Base-by-base conservation (phyloP, 257 asterid species). In the Solanum etuberosum region DNA sequence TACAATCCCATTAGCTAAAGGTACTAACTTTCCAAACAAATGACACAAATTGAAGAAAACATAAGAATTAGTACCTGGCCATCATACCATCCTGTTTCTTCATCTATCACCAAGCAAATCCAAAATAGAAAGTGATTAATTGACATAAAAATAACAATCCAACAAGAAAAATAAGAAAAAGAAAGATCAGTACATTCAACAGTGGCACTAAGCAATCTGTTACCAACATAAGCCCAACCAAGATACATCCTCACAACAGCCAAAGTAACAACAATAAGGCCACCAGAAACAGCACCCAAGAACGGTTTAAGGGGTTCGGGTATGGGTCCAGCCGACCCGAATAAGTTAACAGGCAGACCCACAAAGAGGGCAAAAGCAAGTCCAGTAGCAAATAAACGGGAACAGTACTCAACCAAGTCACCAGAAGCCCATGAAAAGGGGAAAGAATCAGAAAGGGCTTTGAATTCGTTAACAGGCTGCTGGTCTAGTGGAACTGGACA, bases 71-170 rank as follows among this genome's bases (percentile, higher is more conserved):
- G 16, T 90, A 96, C 98, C 98, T 94, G 98, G 16, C 99, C 99
- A 91, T 97, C 99, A 88, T 97, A 97, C 99, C 99, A 97, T 59
- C 98, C 99, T 29, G 99, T 95, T 92, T 97, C 99, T 93, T 97
- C 99, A 93, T 97, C 99, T 97, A 93, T 72, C 86, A 86, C 46
- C 84, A 87, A 89, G 12, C 59, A 65, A 76, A 48, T 7, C 71
- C 31, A 16, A 83, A 43, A 42, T 71, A 14, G n/a, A 32, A n/a
- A 18, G 48, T 40, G 51, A 80, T 4, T 2, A 68, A 21, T 67
- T 27, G 34, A 61, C 21, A 15, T 31, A 76, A 3, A n/a, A 40
- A 12, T 74, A 74, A 23, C 14, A 77, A 80, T 80, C 67, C 42
- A 80, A 48, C 42, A 48, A 46, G 31, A 77, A 78, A 9, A 32